Base-by-base conservation (phyloP, 106 monocot species). In the Gastrodia elata region DNA sequence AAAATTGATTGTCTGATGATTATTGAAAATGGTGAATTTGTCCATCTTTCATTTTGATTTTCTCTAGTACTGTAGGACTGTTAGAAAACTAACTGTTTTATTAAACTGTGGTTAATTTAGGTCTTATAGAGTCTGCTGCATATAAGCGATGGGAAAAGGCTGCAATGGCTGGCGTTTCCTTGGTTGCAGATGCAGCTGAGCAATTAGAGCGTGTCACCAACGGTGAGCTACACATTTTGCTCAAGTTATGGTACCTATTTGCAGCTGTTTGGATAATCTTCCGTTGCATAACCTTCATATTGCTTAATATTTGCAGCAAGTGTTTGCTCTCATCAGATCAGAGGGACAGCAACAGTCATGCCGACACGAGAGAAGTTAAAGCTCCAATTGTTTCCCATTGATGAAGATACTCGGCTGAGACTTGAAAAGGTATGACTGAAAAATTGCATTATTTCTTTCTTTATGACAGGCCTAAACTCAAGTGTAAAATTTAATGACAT, bases 131-230 rank as follows among this genome's bases (percentile, higher is more conserved):
- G 75, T 91, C 92, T 76, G 78, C 96, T 73, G 88, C 88, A 68
- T 98, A 91, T 79, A 93, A 77, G 65, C 86, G 83, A 84, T 93
- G 97, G 97, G 97, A 98, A 72, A 91, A 88, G 76, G 97, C 93
- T 73, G 97, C 97, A 73, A 88, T 91, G 25, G 97, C 87, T 56
- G 97, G 97, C 74, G 93, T 98, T 82, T 91, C 97, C 25, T 82
- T 98, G 40, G 93, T 98, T 84, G 97, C 97, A 82, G 97, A 98
- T 88, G 97, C 97, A 46, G 97, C 97, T 57, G 93, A 90, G 71
- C 86, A 91, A 71, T 78, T 98, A 38, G 97, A 98, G 68, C 76
- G 82, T 40, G 73, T 82, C 68, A 71, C 73, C 38, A 82, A 73
- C 39, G 75, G 73, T 41, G 68, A 32, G 33, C 38, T 22, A 22